Evolutionary conservation across 495 filamentous ascomycete species (phyloP), one percentile per base, ranked within the genome.

Genomic region (Podospora sp.): DNA sequence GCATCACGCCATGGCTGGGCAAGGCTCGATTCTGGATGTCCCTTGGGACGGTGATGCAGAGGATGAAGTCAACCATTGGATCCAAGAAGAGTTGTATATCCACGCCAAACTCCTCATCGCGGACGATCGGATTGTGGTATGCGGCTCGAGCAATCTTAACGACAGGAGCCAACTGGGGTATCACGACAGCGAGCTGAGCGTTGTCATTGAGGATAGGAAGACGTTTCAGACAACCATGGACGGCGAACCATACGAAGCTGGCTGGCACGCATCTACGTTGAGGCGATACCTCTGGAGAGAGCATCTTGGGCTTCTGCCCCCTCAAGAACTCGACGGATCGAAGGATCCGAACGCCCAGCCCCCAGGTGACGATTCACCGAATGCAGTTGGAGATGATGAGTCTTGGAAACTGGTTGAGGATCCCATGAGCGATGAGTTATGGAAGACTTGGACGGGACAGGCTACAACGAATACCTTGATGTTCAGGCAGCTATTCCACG

Each of bases 81-180:
- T 97, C 57, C 94, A 97, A 72, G 94, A 99, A 75, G 93, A 99
- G 80, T 84, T 97, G 0, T 99, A 97, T 69, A 86, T 97, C 46
- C 94, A 99, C 73, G 90, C 87, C 49, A 97, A 97, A 78, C 83
- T 95, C 35, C 84, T 92, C 66, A 96, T 96, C 68, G 91, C 88
- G 16, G 93, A 97, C 72, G 92, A 97, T 73, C 83, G 86, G 46
- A 84, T 90, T 46, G 89, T 88, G 25, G 90, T 97, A 64, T 96
- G 94, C 74, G 94, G 94, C 18, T 91, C 87, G 62, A 89, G 91
- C 50, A 97, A 99, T 76, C 87, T 99, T 76, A 97, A 99, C 71
- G 94, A 97, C 73, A 87, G 95, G 72, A 96, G 91, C 18, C 94
- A 97, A 81, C 81, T 94, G 21, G 95, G 94, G 18, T 85, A 88